Evolutionary conservation across 805 yeast species (phyloP).

Genomic region (Metschnikowia lunata): DNA sequence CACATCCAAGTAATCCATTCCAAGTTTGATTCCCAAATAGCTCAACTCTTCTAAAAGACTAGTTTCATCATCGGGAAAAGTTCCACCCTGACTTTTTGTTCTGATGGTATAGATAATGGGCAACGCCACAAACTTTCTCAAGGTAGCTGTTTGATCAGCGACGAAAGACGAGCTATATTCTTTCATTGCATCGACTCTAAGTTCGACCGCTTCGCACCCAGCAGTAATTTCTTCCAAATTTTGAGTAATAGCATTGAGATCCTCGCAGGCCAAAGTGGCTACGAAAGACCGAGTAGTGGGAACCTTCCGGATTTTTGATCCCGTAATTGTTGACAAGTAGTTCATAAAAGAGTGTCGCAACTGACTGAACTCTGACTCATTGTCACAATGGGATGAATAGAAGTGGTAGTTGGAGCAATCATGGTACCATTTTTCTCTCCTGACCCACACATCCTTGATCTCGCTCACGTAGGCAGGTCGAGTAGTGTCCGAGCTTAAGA

Average conservation of each 20-base stretch:
- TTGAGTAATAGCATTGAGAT: conserved; percentile 43
- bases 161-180: conserved; percentile 52
- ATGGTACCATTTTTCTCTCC: conserved; percentile 74
- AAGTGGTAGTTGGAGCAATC: conserved; percentile 76
- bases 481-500: conserved; percentile 70
- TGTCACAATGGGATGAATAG: conserved; percentile 68
- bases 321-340: conserved; percentile 61
- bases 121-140: conserved; percentile 59
- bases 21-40: conserved; percentile 64
- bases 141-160: conserved; percentile 63
- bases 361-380: conserved; percentile 48
- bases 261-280: conserved; percentile 68
- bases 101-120: conserved; percentile 83
- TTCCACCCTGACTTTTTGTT: conserved; percentile 78
- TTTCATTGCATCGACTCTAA: conserved; percentile 69
- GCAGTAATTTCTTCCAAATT: conserved; percentile 50
- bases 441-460: conserved; percentile 74
- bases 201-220: conserved; percentile 80
- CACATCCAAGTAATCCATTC: conserved; percentile 76
- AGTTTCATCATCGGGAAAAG: conserved; percentile 58
- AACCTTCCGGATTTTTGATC: conserved; percentile 36
- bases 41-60: conserved; percentile 48
- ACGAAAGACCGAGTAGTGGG: conserved; percentile 57
- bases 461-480: conserved; percentile 88
- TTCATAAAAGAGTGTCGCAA: conserved; percentile 56